These are phyloP conservation scores for Hypoxylon subgilvum DNA, from an alignment of 495 filamentous ascomycete species.

Conservation along the genomic window DNA sequence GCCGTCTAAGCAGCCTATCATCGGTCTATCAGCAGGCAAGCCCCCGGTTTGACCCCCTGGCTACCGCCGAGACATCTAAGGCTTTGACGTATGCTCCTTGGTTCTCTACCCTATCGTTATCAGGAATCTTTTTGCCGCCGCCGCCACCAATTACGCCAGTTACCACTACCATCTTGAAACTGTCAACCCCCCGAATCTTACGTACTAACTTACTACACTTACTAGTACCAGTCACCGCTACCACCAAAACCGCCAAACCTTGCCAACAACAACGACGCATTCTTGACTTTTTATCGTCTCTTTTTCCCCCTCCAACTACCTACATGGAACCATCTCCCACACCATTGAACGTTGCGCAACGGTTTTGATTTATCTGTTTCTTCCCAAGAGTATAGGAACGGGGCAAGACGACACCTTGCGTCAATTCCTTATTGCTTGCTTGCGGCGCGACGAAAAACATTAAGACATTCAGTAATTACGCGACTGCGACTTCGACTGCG, in stretches of 20 bases:
- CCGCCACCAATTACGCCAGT: slow-evolving; percentile 18
- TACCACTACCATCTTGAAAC: slow-evolving; percentile 24
- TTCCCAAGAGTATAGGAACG: too few species aligned
- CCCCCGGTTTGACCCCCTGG: not conserved
- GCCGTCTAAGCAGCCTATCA: slow-evolving; percentile 21
- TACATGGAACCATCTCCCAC: too few species aligned
- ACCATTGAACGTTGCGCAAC: too few species aligned
- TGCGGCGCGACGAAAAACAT: not conserved
- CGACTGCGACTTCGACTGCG: not conserved
- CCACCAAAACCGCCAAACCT: too few species aligned
- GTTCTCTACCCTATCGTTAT: slow-evolving; percentile 11
- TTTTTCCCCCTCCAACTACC: too few species aligned
- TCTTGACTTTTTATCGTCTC: slow-evolving; percentile 6
- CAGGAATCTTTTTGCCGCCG: slow-evolving; percentile 31
- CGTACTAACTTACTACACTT: not conserved
- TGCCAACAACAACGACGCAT: slow-evolving; percentile 5
- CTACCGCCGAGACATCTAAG: slow-evolving; percentile 27
- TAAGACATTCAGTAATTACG: too few species aligned
- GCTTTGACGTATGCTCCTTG: slow-evolving; percentile 31
- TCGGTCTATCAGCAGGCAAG: slow-evolving; percentile 12
- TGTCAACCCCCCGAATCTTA: slow-evolving; percentile 1
- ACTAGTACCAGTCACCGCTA: too few species aligned
- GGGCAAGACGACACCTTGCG: too few species aligned
- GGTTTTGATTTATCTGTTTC: too few species aligned
- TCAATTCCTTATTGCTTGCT: slow-evolving; percentile 14